These are phyloP conservation scores for Talaromyces proteolyticus DNA, from an alignment of 495 filamentous ascomycete genomes.

Conservation along the genomic window DNA sequence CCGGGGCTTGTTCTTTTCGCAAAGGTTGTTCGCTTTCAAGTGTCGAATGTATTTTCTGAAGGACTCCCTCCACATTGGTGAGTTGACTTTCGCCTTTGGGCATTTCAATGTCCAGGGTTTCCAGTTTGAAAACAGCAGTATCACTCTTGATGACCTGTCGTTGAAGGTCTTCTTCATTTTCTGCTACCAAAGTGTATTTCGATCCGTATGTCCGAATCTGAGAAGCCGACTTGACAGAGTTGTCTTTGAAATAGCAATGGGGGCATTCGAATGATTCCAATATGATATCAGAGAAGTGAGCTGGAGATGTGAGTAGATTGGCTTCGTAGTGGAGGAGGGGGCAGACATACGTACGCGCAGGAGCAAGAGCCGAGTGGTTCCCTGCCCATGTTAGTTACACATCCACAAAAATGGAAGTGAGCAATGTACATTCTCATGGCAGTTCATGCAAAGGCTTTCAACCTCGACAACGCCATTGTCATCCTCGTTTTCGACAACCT, in stretches of 20 bases:
- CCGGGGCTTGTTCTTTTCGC: slow-evolving; percentile 66
- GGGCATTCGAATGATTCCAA: slow-evolving; percentile 94
- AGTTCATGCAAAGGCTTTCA: slow-evolving; percentile 79
- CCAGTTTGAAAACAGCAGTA: slow-evolving; percentile 70
- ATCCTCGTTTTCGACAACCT: slow-evolving; percentile 38
- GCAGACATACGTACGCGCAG: slow-evolving; percentile 89
- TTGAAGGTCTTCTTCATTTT: slow-evolving; percentile 63
- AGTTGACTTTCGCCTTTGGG: slow-evolving; percentile 83
- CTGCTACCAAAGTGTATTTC: slow-evolving; percentile 71
- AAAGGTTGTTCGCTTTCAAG: slow-evolving; percentile 68
- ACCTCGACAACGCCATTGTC: slow-evolving; percentile 41
- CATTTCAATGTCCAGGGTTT: slow-evolving; percentile 85
- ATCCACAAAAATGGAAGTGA: slow-evolving; percentile 1
- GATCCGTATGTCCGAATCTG: slow-evolving; percentile 83
- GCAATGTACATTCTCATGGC: slow-evolving; percentile 70
- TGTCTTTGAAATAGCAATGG: slow-evolving; percentile 82
- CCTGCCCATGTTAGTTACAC: slow-evolving; percentile 39
- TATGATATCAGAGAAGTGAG: slow-evolving; percentile 94
- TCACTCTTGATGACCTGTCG: slow-evolving; percentile 91
- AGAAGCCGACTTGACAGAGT: slow-evolving; percentile 84
- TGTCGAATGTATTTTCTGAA: slow-evolving; percentile 68
- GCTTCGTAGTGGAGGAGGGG: no score
- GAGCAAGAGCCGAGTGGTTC: slow-evolving; percentile 77
- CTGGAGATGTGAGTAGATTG: no score
- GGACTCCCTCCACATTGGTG: slow-evolving; percentile 85